These are phyloP conservation scores for Brettanomyces custersianus DNA, from an alignment of 805 yeast species.

Conservation along the genomic window DNA sequence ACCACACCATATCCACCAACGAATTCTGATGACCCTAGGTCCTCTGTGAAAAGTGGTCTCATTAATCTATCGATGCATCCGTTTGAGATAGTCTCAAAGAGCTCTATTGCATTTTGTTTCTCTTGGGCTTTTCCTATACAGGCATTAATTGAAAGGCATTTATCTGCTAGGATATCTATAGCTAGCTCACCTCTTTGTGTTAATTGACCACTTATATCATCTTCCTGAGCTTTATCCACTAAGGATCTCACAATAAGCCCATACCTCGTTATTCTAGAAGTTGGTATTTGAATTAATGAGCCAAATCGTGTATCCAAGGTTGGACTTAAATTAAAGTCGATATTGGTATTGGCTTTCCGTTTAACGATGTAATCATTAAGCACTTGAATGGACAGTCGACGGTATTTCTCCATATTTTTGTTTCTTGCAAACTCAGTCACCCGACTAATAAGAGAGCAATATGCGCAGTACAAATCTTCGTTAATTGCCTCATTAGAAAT, in stretches of 20 bases:
- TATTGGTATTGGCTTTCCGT: constrained; percentile 5
- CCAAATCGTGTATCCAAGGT: constrained; percentile 41
- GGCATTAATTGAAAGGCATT: constrained; percentile 17
- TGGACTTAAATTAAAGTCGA: constrained; percentile 26
- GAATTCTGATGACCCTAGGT: constrained; percentile 37
- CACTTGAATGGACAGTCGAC: constrained; percentile 13
- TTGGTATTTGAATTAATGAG: constrained; percentile 47
- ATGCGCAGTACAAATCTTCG: constrained; percentile 17
- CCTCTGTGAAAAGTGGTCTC: constrained; percentile 29
- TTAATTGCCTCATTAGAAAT: constrained; percentile 14
- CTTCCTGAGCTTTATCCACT: constrained; percentile 17
- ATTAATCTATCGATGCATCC: constrained; percentile 7
- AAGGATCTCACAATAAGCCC: constrained; percentile 39
- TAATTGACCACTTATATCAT: constrained; percentile 13
- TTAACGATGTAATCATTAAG: constrained; percentile 22
- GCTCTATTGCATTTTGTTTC: constrained; percentile 11
- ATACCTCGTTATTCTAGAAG: constrained; percentile 41
- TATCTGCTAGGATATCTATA: constrained; percentile 13
- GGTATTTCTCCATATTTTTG: constrained; percentile 18
- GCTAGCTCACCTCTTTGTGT: constrained; percentile 14
- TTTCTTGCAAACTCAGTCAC: constrained; percentile 14
- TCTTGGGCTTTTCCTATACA: constrained; percentile 12
- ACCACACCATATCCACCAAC: constrained; percentile 33
- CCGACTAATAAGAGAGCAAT: constrained; percentile 18
- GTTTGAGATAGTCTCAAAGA: constrained; percentile 11